Percentiles rank a stretch among this genome's conserved stretches.
These are phyloP conservation scores for Capsicum pubescens DNA, from an alignment of 257 asterid species.

Conservation along the genomic window DNA sequence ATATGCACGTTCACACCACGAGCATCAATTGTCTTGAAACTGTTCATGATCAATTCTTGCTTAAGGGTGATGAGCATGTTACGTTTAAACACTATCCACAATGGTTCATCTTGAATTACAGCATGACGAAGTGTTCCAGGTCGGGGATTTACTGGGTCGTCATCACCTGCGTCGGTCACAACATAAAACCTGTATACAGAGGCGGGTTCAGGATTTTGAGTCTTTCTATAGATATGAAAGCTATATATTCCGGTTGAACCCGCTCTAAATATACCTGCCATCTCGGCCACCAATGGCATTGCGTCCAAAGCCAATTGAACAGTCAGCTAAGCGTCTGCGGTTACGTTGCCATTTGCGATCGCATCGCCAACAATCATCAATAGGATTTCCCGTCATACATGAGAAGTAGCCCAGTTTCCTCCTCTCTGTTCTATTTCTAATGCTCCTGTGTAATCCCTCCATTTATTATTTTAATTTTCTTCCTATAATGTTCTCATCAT, in stretches of 20 bases:
- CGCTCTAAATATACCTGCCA: constrained; percentile 43
- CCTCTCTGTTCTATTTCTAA: constrained; percentile 70
- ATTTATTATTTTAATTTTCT: no score
- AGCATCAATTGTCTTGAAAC: constrained; percentile 89
- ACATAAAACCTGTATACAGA: constrained; percentile 45
- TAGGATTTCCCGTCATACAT: constrained; percentile 79
- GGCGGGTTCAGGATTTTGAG: not conserved
- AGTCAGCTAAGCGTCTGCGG: constrained; percentile 82
- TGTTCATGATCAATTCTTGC: constrained; percentile 85
- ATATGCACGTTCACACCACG: constrained; percentile 87
- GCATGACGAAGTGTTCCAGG: constrained; percentile 95
- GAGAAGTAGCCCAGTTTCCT: constrained; percentile 80
- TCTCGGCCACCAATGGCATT: constrained; percentile 86
- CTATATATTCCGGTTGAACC: not conserved
- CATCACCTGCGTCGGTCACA: constrained; percentile 67
- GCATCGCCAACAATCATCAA: constrained; percentile 95
- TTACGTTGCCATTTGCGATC: constrained; percentile 66
- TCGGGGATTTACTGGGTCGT: constrained; percentile 70
- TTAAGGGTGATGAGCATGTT: constrained; percentile 80
- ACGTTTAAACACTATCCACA: constrained; percentile 81
- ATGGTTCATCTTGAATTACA: constrained; percentile 77
- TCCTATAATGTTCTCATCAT: no score
- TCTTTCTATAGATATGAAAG: not conserved
- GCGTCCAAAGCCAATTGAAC: constrained; percentile 87
- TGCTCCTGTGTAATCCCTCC: constrained; percentile 49